Evolutionary conservation across 2,329 filamentous ascomycete genomes (phyloP).

Genomic region (Myriosclerotinia curreyana): DNA sequence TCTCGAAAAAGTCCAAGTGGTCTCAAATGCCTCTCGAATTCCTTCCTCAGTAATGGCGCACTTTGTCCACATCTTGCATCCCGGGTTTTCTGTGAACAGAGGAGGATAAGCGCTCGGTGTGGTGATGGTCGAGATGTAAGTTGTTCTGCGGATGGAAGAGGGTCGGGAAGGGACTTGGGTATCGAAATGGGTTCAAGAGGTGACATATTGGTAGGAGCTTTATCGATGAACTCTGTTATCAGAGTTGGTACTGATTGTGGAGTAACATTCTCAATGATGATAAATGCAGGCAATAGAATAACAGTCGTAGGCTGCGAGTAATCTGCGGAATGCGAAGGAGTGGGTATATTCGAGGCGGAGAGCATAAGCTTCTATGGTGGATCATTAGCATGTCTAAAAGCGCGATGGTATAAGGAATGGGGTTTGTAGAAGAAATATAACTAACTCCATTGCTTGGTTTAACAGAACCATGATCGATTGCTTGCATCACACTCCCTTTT

Average conservation of each 20-base stretch:
- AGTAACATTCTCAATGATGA: conserved; percentile 77
- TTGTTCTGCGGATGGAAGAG: conserved; percentile 39
- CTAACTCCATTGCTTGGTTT: conserved; percentile 67
- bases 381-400: conserved; percentile 13
- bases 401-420: conserved; percentile 25
- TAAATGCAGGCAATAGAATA: conserved; percentile 81
- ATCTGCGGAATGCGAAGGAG: conserved; percentile 62
- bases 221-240: conserved; percentile 66
- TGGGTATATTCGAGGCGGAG: conserved; percentile 86
- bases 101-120: conserved; percentile 81
- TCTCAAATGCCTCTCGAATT: conserved; percentile 85
- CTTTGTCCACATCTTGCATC: conserved; percentile 94
- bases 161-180: conserved; percentile 38
- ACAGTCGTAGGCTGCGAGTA: conserved; percentile 72
- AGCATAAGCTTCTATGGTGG: conserved; percentile 73
- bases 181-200: conserved; percentile 59
- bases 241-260: conserved; percentile 70
- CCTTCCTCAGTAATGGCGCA: conserved; percentile 81
- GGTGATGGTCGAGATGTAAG: conserved; percentile 66
- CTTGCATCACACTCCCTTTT: conserved; percentile 80
- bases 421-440: conserved; percentile 5
- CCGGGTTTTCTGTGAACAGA: conserved; percentile 92
- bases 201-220: conserved; percentile 69
- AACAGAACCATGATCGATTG: conserved; percentile 55
- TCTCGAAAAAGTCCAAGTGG: conserved; percentile 83